Evolutionary conservation across 495 filamentous ascomycete genomes (phyloP).

Genomic region (Hypoxylon rickii): DNA sequence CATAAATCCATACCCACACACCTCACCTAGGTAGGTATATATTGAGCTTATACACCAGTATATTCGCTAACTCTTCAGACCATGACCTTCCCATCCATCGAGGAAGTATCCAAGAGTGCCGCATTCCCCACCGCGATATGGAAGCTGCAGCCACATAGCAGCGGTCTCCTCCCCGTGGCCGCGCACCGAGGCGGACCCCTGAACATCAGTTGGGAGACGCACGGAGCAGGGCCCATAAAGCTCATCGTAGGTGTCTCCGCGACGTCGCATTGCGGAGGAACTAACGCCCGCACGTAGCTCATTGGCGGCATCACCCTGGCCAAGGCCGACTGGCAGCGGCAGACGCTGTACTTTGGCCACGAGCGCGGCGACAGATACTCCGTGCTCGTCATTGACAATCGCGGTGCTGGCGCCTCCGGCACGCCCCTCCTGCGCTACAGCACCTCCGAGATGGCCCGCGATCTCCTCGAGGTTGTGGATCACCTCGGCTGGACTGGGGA

Average conservation of each 20-base stretch:
- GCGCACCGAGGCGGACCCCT: slow-evolving; percentile 68
- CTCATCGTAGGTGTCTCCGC: slow-evolving; percentile 63
- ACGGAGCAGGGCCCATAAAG: slow-evolving; percentile 71
- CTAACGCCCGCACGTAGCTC: slow-evolving; percentile 46
- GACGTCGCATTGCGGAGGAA: too few species aligned
- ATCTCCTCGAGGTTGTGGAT: slow-evolving; percentile 70
- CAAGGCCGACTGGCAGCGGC: slow-evolving; percentile 72
- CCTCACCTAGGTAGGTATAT: too few species aligned
- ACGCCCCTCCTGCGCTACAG: slow-evolving; percentile 74
- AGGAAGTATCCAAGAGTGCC: slow-evolving; percentile 47
- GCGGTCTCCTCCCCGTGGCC: slow-evolving; percentile 64
- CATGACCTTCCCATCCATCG: slow-evolving; percentile 40
- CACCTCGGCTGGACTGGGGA: slow-evolving; percentile 68
- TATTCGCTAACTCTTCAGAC: too few species aligned
- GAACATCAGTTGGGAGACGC: slow-evolving; percentile 75
- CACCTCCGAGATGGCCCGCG: slow-evolving; percentile 75
- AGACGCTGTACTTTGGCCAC: slow-evolving; percentile 77
- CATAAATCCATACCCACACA: too few species aligned
- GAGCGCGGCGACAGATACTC: slow-evolving; percentile 65
- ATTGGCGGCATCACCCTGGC: slow-evolving; percentile 68
- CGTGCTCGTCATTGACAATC: slow-evolving; percentile 75
- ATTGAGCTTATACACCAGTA: too few species aligned
- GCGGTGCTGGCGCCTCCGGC: slow-evolving; percentile 76
- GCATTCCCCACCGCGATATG: slow-evolving; percentile 59
- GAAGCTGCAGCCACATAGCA: slow-evolving; percentile 62